These are phyloP conservation scores for Malassezia yamatoensis DNA, from an alignment of 1,284 basidiomycete genomes.

Conservation along the genomic window DNA sequence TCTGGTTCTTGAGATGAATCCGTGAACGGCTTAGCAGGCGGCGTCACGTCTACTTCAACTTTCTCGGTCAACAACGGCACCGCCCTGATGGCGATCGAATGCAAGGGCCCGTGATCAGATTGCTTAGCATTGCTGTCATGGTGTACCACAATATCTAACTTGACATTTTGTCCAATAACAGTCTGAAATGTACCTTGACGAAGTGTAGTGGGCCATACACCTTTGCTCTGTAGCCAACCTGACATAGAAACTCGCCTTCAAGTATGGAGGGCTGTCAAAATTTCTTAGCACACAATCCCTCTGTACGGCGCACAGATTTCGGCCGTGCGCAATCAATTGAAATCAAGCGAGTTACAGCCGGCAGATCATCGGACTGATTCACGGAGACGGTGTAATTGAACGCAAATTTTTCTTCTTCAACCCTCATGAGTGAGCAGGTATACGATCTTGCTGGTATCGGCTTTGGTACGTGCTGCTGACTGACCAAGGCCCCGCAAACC, in stretches of 20 bases:
- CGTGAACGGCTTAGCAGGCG: constrained; percentile 22
- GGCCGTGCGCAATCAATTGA: background rate
- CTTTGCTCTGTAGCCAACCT: background rate
- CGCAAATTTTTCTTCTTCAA: background rate
- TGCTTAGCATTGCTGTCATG: background rate
- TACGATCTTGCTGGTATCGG: constrained; percentile 5
- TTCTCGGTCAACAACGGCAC: too few species aligned
- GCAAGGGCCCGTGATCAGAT: background rate
- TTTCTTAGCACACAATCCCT: background rate
- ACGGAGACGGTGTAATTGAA: background rate
- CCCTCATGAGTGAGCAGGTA: background rate
- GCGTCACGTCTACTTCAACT: constrained; percentile 12
- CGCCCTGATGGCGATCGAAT: background rate
- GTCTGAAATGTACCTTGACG: background rate
- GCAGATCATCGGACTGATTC: background rate
- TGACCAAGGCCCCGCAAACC: constrained; percentile 41
- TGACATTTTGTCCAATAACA: background rate
- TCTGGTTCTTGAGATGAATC: constrained; percentile 32
- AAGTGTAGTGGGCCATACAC: background rate
- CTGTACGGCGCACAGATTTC: background rate
- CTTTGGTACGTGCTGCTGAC: constrained; percentile 1
- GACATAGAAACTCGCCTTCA: background rate
- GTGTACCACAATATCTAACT: background rate
- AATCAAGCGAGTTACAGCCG: background rate
- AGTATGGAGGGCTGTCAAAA: background rate